These are phyloP conservation scores for Annulohypoxylon stygium DNA, from an alignment of 495 filamentous ascomycete genomes.

Conservation along the genomic window DNA sequence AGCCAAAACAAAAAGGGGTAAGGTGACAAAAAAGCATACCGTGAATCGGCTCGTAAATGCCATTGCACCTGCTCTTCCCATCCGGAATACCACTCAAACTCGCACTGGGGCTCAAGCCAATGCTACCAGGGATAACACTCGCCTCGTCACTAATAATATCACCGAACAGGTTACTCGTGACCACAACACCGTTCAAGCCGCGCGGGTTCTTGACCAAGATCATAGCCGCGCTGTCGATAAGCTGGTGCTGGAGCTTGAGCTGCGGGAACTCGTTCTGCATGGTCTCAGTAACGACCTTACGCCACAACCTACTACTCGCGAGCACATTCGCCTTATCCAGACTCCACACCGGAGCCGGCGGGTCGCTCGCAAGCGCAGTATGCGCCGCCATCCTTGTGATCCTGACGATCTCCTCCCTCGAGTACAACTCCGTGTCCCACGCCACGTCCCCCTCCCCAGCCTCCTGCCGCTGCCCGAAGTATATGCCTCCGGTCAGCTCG, in stretches of 20 bases:
- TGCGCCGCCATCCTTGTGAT: constrained; percentile 85
- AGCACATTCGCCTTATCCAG: constrained; percentile 98
- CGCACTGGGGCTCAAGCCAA: constrained; percentile 91
- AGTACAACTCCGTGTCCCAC: constrained; percentile 92
- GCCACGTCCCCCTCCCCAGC: constrained; percentile 83
- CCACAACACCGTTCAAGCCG: constrained; percentile 89
- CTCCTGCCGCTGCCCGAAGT: constrained; percentile 95
- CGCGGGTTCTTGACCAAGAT: constrained; percentile 96
- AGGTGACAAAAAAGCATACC: constrained; percentile 65
- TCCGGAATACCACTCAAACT: constrained; percentile 90
- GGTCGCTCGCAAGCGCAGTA: constrained; percentile 82
- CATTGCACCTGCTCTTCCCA: constrained; percentile 76
- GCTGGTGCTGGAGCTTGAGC: constrained; percentile 85
- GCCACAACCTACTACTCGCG: constrained; percentile 90
- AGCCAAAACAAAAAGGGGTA: neutral
- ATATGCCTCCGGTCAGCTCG: constrained; percentile 95
- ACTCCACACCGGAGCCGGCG: constrained; percentile 85
- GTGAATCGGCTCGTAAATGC: constrained; percentile 99
- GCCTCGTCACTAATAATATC: constrained; percentile 98
- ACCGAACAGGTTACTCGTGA: constrained; percentile 95
- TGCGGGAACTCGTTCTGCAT: constrained; percentile 89
- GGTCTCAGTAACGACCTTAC: constrained; percentile 86
- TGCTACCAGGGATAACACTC: constrained; percentile 91
- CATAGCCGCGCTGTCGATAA: constrained; percentile 98
- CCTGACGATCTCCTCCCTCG: constrained; percentile 87